phyloP scores from a whole-genome alignment of 139 green algal species.

The Chlamydomonas asymmetrica region DNA sequence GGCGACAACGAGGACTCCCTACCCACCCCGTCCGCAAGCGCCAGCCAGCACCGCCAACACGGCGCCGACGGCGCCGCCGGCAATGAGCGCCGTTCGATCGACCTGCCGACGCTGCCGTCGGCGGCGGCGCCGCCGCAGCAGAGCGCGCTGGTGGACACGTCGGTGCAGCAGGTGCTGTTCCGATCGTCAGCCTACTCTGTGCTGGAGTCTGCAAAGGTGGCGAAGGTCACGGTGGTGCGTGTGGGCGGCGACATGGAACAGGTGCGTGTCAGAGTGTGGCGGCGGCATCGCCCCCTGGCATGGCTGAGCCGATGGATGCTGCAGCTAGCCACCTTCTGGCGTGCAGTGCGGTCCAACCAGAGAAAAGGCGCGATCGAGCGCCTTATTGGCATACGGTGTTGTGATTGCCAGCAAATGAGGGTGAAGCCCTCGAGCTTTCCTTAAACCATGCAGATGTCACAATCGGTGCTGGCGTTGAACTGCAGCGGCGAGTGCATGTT shows the following conservation, averaged over 20 bases:
- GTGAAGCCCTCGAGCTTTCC: too few relatives aligned
- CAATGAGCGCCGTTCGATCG: background rate
- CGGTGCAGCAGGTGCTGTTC: slow-evolving; percentile 21
- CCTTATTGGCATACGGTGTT: background rate
- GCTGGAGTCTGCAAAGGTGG: slow-evolving; percentile 24
- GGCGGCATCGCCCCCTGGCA: too few relatives aligned
- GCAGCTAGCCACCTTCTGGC: background rate
- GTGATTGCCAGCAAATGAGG: slow-evolving; percentile 12
- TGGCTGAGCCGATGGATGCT: background rate
- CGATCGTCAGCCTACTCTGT: slow-evolving; percentile 18
- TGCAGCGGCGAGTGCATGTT: too few relatives aligned
- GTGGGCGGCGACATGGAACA: background rate
- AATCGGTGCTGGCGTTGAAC: background rate
- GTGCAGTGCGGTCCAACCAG: background rate
- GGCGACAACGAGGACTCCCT: too few relatives aligned
- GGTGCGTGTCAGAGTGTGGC: too few relatives aligned
- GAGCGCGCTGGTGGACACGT: background rate
- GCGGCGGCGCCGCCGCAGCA: background rate
- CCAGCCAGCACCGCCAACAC: too few relatives aligned
- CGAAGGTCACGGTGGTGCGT: background rate
- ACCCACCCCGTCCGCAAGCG: too few relatives aligned
- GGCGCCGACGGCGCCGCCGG: too few relatives aligned
- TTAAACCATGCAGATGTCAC: too few relatives aligned
- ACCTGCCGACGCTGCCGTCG: background rate
- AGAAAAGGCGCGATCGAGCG: background rate